phyloP scores from a whole-genome alignment of 140 eudicot species.

The Bidens hawaiensis region DNA sequence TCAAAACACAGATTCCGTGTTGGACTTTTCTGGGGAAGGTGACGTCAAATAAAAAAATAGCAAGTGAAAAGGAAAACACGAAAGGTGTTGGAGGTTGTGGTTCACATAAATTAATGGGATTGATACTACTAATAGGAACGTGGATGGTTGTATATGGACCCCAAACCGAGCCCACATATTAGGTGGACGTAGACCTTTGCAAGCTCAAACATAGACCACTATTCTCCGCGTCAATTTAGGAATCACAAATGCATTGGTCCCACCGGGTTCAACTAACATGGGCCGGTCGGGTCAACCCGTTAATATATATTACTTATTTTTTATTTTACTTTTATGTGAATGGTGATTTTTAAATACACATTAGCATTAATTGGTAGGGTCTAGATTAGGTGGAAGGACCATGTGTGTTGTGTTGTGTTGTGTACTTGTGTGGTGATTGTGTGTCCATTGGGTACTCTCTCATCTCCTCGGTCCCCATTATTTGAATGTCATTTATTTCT shows the following conservation, averaged over 20 bases:
- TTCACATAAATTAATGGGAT: not conserved
- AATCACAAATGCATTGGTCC: not conserved
- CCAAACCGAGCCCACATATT: not conserved
- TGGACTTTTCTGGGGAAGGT: slow-evolving; percentile 2
- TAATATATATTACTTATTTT: no score
- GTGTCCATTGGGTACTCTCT: not conserved
- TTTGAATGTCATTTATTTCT: not conserved
- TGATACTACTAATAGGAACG: not conserved
- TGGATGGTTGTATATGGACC: slow-evolving; percentile 5
- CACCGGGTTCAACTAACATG: not conserved
- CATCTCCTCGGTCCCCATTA: not conserved
- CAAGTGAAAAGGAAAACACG: not conserved
- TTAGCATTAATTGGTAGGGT: not conserved
- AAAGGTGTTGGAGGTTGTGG: slow-evolving; percentile 1
- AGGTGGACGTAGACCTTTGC: not conserved
- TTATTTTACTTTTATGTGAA: no score
- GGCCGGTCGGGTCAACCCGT: not conserved
- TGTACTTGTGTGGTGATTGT: not conserved
- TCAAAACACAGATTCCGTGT: not conserved
- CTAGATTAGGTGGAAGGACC: not conserved
- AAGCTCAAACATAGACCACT: not conserved
- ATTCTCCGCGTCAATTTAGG: not conserved
- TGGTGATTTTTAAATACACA: not conserved
- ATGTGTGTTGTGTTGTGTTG: slow-evolving; percentile 4
- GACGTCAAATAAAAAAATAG: not conserved